Evolutionary conservation across 129 eudicot genomes (phyloP), one percentile per base, ranked within the genome.

Genomic region (Tanacetum coccineum): DNA sequence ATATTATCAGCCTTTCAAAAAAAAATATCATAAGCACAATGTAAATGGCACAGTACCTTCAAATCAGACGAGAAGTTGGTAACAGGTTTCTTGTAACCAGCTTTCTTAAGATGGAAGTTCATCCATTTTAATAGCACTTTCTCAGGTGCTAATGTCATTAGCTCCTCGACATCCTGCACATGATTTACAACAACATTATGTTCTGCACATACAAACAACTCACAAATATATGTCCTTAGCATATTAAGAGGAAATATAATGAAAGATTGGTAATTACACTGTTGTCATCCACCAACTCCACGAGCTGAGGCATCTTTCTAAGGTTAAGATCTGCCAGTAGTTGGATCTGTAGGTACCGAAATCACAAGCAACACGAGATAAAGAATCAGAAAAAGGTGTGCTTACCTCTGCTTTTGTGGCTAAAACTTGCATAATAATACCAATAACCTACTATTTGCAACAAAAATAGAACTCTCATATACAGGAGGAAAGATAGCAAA

Each of bases 91-190:
- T 79, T 80, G 86, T 87, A 90, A 47, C 97, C 97, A 9, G 89
- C 97, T 75, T 87, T 87, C 77, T 90, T 90, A 67, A 90, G 97
- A 79, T 90, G 97, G 44, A 87, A 90, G 58, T 90, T 90, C 97
- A 90, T 90, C 97, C 97, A 90, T 54, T 87, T 90, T 66, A 90
- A 62, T 36, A 90, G 75, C 42, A 90, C 52, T 76, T 90, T 90
- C 74, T 87, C 97, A 6, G 97, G 97, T 62, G 97, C 90, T 78
- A 87, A 71, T 54, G 82, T 87, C 80, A 90, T 82, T 57, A 90
- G 95, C 87, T 90, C 97, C 82, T 87, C 97, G 73, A 90, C 83
- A 79, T 90, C 95, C 97, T 90, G 84, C 56, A 72, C 28, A 25
- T 64, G 18, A 21, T 51, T 51, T 44, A 72, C 51, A 44, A 28